phyloP scores from a whole-genome alignment of 2,329 filamentous ascomycete species.

The Xylariaceae sp. region DNA sequence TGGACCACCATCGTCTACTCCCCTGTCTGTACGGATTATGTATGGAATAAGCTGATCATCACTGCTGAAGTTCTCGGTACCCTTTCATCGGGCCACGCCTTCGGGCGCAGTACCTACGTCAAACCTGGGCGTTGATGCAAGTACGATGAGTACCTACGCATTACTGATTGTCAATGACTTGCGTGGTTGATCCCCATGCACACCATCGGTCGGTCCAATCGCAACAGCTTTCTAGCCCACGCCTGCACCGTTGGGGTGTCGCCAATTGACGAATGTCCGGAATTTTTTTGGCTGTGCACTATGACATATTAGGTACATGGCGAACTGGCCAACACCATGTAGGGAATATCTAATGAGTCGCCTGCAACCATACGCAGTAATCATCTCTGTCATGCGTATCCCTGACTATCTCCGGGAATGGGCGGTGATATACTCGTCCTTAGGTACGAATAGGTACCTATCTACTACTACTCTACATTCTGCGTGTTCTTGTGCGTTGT shows the following conservation, averaged over 20 bases:
- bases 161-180: neutral
- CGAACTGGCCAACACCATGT: too few relatives aligned
- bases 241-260: neutral
- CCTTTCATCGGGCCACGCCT: neutral
- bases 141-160: neutral
- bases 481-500: conserved; percentile 40
- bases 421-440: conserved; percentile 39
- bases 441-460: too few relatives aligned
- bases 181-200: neutral
- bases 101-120: neutral
- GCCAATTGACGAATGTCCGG: neutral
- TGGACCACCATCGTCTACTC: neutral
- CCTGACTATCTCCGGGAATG: conserved; percentile 57
- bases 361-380: conserved; percentile 35
- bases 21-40: neutral
- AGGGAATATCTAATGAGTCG: neutral
- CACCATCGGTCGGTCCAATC: neutral
- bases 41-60: neutral
- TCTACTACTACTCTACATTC: too few relatives aligned
- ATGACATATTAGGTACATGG: neutral
- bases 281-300: conserved; percentile 17
- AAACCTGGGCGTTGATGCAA: neutral
- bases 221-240: neutral
- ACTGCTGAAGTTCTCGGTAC: neutral
- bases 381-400: conserved; percentile 58